Base-by-base conservation (phyloP, 2,329 filamentous ascomycete genomes). In the Lachnellula suecica region DNA sequence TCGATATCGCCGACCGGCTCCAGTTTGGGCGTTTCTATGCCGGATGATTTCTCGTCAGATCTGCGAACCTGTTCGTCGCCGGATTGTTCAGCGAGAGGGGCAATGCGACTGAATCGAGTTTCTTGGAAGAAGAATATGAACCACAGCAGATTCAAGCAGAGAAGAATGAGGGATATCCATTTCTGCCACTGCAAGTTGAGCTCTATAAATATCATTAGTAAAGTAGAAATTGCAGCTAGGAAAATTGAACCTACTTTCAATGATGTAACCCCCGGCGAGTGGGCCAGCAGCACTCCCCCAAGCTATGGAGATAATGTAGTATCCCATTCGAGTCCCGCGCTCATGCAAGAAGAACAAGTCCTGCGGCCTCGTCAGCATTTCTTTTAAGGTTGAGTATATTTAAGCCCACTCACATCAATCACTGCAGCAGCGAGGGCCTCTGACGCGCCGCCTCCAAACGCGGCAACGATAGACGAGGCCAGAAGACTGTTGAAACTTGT, bases 381-480 rank as follows among this genome's bases (percentile, higher is more conserved):
- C 8, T 31, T 8, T 31, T 8, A 31, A 15, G 29, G 8, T 31
- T 31, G 29, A 31, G 8, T 31, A 31, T 31, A 31, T 31, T 37
- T 5, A 17, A n/a, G 15, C 11, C n/a, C 15, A 37, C 34, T 5
- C 34, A 37, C 34, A 17, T 37, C 34, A n/a, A 37, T 37, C 8
- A 37, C 34, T 5, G 42, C 42, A 4, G 72, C 72, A 19, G 70
- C 73, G 8, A 76, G 54, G 9, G 74, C 72, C 60, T 78, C 75
- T 0, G 72, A 74, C 6, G 73, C 69, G 9, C 69, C 71, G 2
- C 72, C 73, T 0, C 72, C 74, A 57, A 77, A 74, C 0, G 72
- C 74, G 1, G 66, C 72, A 29, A 78, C 59, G 25, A 77, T 72
- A 53, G 72, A 74, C 31, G 69, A 72, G 72, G 73, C 74, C 9